Conservation (phyloP, 441 rosid species). For the Populus tomentosa region DNA sequence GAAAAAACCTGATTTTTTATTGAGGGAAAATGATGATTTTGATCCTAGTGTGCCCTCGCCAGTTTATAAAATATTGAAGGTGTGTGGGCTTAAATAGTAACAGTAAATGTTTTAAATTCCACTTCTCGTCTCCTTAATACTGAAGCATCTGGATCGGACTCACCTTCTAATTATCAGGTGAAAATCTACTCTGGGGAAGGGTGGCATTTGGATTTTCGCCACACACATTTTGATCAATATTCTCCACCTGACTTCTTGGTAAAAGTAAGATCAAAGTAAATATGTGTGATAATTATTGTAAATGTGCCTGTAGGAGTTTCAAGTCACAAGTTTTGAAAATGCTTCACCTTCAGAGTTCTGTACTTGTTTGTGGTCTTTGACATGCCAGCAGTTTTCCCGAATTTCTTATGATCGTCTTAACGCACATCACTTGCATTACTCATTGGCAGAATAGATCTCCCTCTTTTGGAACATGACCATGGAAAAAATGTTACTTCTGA, state of each 20-base stretch:
- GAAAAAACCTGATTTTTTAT: constrained; percentile 56
- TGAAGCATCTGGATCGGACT: background rate
- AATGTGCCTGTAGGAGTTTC: no score
- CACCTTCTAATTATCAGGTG: constrained; percentile 34
- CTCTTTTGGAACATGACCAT: background rate
- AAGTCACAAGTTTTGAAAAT: no score
- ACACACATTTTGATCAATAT: constrained; percentile 53
- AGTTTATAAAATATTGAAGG: constrained; percentile 44
- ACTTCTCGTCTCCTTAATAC: background rate
- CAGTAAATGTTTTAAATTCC: background rate
- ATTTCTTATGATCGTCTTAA: no score
- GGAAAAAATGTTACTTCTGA: background rate
- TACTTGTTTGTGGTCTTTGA: no score
- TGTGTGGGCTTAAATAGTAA: constrained; percentile 12
- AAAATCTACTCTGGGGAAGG: constrained; percentile 66
- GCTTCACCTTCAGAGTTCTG: no score
- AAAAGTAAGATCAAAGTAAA: constrained; percentile 36
- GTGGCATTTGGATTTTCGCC: constrained; percentile 64
- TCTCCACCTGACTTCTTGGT: constrained; percentile 78
- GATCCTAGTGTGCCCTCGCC: constrained; percentile 27
- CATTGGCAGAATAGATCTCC: background rate
- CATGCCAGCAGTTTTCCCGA: no score
- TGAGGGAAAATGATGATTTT: constrained; percentile 31
- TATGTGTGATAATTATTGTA: no score
- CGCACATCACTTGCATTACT: no score